Conservation (phyloP, 208 protist species). For the Phytomonas sp. region DNA sequence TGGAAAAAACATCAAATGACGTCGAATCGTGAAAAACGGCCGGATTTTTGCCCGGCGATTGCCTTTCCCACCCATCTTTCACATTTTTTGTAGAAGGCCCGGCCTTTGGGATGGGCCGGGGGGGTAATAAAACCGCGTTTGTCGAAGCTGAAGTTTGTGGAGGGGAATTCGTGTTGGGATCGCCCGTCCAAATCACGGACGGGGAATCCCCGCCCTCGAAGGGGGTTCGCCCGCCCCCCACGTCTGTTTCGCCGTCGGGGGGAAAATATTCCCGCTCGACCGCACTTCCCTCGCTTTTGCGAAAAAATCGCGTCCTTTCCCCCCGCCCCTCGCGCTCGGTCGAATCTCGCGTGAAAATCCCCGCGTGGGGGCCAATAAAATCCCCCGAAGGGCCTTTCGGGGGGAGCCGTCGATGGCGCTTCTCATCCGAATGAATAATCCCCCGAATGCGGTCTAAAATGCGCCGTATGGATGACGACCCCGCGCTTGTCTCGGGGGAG, state of each 20-base stretch:
- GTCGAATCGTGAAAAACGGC: not conserved
- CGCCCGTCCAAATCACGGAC: not conserved
- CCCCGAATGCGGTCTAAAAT: conserved; percentile 10
- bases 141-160: not conserved
- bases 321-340: too few species aligned
- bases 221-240: not conserved
- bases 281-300: too few species aligned
- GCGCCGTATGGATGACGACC: not conserved
- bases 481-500: not conserved
- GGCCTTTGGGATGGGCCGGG: not conserved
- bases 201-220: not conserved
- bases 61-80: not conserved
- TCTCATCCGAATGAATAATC: not conserved
- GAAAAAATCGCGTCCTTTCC: too few species aligned
- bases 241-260: too few species aligned
- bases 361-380: not conserved
- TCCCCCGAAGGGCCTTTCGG: not conserved
- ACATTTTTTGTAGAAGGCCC: not conserved
- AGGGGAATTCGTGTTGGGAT: not conserved
- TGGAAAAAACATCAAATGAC: not conserved
- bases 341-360: not conserved
- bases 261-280: too few species aligned
- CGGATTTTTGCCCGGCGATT: not conserved
- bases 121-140: not conserved
- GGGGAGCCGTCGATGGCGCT: not conserved